Percentiles rank a stretch among this genome's conserved stretches.
Conservation (phyloP, 495 filamentous ascomycete genomes). For the Neurospora intermedia region DNA sequence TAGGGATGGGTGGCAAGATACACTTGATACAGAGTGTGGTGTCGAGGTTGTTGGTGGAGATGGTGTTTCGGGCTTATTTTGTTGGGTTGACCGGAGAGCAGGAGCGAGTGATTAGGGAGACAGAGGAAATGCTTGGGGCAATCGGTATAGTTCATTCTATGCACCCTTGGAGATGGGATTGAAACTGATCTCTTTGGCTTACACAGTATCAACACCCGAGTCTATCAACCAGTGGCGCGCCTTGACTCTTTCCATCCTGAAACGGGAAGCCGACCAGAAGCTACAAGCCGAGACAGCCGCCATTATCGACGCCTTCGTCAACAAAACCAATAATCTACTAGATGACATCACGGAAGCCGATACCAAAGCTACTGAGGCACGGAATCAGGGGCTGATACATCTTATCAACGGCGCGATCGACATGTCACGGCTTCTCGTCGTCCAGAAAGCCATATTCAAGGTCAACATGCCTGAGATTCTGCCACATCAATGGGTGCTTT, state of each 20-base stretch:
- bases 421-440: slow-evolving; percentile 37
- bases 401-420: slow-evolving; percentile 38
- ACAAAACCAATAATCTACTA: slow-evolving; percentile 28
- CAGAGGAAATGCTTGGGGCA: slow-evolving; percentile 34
- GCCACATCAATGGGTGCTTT: slow-evolving; percentile 36
- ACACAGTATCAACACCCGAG: slow-evolving; percentile 30
- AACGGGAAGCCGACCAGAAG: slow-evolving; percentile 31
- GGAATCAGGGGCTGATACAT: slow-evolving; percentile 35
- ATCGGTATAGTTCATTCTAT: slow-evolving; percentile 24
- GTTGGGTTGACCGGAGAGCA: slow-evolving; percentile 37
- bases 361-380: slow-evolving; percentile 25
- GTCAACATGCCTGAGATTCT: slow-evolving; percentile 40
- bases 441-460: slow-evolving; percentile 43
- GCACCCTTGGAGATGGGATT: no score
- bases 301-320: slow-evolving; percentile 26
- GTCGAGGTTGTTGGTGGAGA: slow-evolving; percentile 38
- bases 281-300: slow-evolving; percentile 30
- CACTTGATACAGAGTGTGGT: slow-evolving; percentile 43
- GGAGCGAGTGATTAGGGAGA: slow-evolving; percentile 27
- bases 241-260: slow-evolving; percentile 39
- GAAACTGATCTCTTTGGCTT: not conserved
- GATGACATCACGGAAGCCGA: slow-evolving; percentile 27
- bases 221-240: slow-evolving; percentile 46
- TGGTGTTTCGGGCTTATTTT: slow-evolving; percentile 42
- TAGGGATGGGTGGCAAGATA: slow-evolving; percentile 37